These are phyloP conservation scores for Podila verticillata DNA, from an alignment of 192 early-diverging fungal species.

Conservation along the genomic window DNA sequence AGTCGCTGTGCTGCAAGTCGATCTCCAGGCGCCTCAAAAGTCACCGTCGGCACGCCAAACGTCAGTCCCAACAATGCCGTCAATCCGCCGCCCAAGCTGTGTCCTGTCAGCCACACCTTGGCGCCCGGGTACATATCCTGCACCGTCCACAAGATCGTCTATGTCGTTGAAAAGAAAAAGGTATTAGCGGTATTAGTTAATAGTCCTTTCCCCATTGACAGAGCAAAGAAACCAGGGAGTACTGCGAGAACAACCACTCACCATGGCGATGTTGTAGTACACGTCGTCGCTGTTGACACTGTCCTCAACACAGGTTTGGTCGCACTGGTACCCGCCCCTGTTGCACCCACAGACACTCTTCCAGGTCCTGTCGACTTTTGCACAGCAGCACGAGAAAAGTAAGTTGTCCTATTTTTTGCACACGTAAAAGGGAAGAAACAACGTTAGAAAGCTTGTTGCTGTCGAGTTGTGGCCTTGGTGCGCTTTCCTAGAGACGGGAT, in stretches of 20 bases:
- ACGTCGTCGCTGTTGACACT: constrained; percentile 66
- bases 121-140: constrained; percentile 71
- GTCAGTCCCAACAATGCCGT: constrained; percentile 84
- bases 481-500: too few relatives aligned
- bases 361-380: constrained; percentile 87
- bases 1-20: constrained; percentile 78
- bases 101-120: constrained; percentile 84
- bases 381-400: constrained; percentile 98
- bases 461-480: too few relatives aligned
- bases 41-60: constrained; percentile 85
- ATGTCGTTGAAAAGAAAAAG: constrained; percentile 10
- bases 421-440: neutral
- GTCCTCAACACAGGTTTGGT: constrained; percentile 68
- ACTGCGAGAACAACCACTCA: too few relatives aligned
- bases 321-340: constrained; percentile 64
- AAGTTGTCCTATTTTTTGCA: constrained; percentile 77
- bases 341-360: constrained; percentile 88
- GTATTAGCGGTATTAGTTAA: constrained; percentile 46
- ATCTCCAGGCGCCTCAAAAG: constrained; percentile 89
- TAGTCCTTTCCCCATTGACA: too few relatives aligned
- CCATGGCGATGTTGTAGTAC: constrained; percentile 62
- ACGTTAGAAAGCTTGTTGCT: neutral
- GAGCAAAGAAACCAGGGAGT: too few relatives aligned
- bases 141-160: constrained; percentile 77
- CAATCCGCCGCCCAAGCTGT: constrained; percentile 72